phyloP scores from a whole-genome alignment of 2,329 filamentous ascomycete genomes.

The Apiospora marii region DNA sequence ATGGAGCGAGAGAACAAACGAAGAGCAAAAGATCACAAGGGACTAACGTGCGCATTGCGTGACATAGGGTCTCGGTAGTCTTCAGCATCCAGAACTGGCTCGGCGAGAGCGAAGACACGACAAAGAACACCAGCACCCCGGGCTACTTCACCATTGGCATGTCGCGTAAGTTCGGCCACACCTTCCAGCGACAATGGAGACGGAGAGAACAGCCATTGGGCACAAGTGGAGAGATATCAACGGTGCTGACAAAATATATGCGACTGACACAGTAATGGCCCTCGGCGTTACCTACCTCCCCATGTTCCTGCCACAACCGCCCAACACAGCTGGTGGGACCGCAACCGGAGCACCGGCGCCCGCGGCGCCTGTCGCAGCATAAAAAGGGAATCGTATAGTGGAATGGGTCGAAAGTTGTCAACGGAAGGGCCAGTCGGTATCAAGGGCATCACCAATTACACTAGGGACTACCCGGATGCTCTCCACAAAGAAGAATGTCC shows the following conservation, averaged over 20 bases:
- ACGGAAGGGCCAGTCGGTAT: neutral
- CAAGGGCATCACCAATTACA: neutral
- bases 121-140: constrained; percentile 72
- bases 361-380: constrained; percentile 39
- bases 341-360: constrained; percentile 45
- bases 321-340: constrained; percentile 39
- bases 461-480: neutral
- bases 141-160: constrained; percentile 78
- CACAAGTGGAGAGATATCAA: neutral
- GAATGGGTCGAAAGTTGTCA: neutral
- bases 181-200: neutral
- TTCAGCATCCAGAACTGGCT: constrained; percentile 81
- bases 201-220: neutral
- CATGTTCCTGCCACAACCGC: constrained; percentile 56
- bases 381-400: neutral
- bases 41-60: neutral
- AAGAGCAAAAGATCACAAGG: neutral
- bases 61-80: constrained; percentile 72
- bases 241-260: constrained; percentile 2
- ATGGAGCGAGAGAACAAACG: neutral
- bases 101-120: constrained; percentile 73
- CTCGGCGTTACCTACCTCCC: constrained; percentile 61
- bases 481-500: neutral
- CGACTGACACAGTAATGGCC: constrained; percentile 60
- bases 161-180: constrained; percentile 66